These are phyloP conservation scores for Beauveria sp. DNA, from an alignment of 2,329 filamentous ascomycete species.

Conservation along the genomic window DNA sequence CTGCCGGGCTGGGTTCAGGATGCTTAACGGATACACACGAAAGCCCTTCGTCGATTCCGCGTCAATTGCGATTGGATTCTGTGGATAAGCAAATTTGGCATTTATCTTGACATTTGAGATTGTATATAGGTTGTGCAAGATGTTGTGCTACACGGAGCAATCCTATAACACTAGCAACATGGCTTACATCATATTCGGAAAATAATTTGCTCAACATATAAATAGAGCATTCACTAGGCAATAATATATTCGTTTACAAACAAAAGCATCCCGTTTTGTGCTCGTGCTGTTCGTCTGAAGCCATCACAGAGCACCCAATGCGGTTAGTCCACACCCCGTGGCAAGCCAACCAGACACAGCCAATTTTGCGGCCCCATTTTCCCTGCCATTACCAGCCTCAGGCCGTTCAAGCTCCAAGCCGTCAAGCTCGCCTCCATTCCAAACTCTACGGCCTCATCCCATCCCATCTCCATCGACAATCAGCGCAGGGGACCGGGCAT, in stretches of 20 bases:
- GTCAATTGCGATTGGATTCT: conserved; percentile 8
- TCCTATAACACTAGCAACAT: neutral
- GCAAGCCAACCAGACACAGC: conserved; percentile 3
- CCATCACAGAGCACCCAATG: neutral
- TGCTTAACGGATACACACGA: conserved; percentile 55
- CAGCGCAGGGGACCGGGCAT: neutral
- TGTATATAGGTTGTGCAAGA: neutral
- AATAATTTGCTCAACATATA: neutral
- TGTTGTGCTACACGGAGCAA: neutral
- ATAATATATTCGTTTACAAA: neutral
- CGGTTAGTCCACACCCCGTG: neutral
- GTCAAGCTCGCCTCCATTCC: conserved; percentile 5
- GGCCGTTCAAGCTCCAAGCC: conserved; percentile 9
- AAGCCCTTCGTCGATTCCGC: conserved; percentile 35
- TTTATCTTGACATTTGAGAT: neutral
- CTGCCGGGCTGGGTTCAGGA: conserved; percentile 52
- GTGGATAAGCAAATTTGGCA: neutral
- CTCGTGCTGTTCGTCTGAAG: neutral
- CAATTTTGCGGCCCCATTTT: conserved; percentile 6
- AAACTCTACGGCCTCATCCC: neutral
- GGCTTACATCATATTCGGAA: neutral
- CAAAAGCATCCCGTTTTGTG: neutral
- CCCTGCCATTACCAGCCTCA: conserved; percentile 1
- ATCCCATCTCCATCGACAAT: conserved; percentile 9
- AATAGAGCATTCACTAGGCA: neutral